A percentile compares a stretch with the other conserved stretches of the same genome.
Evolutionary conservation across 73 alveolate species (phyloP).

Genomic region (Tetrahymena borealis): DNA sequence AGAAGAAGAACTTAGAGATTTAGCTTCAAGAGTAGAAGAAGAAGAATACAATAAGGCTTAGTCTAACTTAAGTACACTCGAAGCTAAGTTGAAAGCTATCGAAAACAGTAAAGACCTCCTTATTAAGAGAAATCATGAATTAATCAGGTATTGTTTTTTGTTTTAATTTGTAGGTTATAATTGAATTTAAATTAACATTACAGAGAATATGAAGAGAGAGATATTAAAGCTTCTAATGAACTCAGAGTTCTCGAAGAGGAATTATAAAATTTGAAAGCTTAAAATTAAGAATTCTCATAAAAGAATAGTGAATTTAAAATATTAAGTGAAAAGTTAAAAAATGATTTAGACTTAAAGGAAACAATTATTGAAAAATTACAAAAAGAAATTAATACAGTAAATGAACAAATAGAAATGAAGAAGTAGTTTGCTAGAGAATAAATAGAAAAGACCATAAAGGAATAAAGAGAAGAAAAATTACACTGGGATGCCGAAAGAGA

Average conservation of each 20-base stretch:
- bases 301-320: conserved; percentile 16
- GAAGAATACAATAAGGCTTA: conserved; percentile 34
- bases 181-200: background rate
- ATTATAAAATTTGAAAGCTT: conserved; percentile 22
- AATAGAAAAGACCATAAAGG: conserved; percentile 2
- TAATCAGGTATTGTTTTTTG: background rate
- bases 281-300: conserved; percentile 25
- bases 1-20: conserved; percentile 39
- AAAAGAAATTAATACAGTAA: conserved; percentile 24
- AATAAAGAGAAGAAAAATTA: conserved; percentile 13
- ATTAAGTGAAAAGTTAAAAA: conserved; percentile 15
- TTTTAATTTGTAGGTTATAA: background rate
- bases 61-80: conserved; percentile 12
- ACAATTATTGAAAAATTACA: conserved; percentile 28
- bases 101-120: conserved; percentile 29
- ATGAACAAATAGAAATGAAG: conserved; percentile 31
- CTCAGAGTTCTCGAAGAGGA: conserved; percentile 27
- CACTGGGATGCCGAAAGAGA: conserved; percentile 45
- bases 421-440: conserved; percentile 20
- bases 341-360: conserved; percentile 23
- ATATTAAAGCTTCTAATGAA: conserved; percentile 21
- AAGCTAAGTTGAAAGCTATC: conserved; percentile 40
- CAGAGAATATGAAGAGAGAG: conserved; percentile 31
- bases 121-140: conserved; percentile 29
- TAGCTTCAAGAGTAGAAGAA: conserved; percentile 38